Percentiles rank a stretch among this genome's conserved stretches.
These are phyloP conservation scores for Rubia yunnanensis DNA, from an alignment of 257 asterid genomes.

Conservation along the genomic window DNA sequence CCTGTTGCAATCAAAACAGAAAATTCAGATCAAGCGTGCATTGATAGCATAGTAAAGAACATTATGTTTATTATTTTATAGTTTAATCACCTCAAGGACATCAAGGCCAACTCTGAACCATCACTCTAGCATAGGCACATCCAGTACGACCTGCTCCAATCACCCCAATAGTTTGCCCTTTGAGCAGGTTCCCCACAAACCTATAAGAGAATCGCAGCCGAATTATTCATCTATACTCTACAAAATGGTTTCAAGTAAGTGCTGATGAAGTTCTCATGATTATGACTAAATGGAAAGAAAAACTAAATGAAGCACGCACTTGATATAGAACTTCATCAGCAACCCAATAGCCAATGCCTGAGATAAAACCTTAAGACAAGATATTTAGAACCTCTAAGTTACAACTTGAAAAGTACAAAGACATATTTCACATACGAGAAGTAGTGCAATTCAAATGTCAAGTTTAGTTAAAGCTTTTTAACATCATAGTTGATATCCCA, in stretches of 20 bases:
- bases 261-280: too few species aligned
- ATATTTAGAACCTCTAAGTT: background rate
- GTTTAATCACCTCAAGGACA: constrained; percentile 76
- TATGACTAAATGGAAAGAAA: background rate
- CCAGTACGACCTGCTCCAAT: constrained; percentile 99
- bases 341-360: constrained; percentile 99
- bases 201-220: constrained; percentile 26
- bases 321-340: constrained; percentile 97
- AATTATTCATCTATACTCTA: too few species aligned
- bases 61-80: background rate
- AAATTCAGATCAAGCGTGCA: background rate
- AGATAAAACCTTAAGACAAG: constrained; percentile 57
- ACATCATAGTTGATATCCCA: too few species aligned
- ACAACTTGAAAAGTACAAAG: background rate
- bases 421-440: background rate
- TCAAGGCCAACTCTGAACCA: constrained; percentile 99
- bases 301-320: constrained; percentile 30
- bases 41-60: background rate
- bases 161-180: constrained; percentile 95
- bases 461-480: too few species aligned
- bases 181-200: constrained; percentile 91
- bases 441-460: too few species aligned
- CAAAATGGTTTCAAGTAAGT: constrained; percentile 1
- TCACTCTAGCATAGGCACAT: constrained; percentile 98
- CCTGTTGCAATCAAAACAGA: constrained; percentile 29